phyloP scores from a whole-genome alignment of 768 basidiomycete genomes.

The Podaxis sp. region DNA sequence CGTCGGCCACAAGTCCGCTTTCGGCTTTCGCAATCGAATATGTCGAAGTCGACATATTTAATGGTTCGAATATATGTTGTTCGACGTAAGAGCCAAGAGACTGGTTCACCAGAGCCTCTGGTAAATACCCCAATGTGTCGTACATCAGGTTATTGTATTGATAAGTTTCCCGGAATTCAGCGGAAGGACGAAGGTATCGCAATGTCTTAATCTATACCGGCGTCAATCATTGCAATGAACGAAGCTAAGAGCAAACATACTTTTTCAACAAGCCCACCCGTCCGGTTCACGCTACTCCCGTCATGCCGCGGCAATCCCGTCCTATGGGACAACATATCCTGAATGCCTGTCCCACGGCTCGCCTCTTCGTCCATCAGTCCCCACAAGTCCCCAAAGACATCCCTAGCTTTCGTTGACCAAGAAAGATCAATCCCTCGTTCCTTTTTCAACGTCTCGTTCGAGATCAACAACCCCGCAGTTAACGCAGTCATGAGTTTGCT shows the following conservation, averaged over 20 bases:
- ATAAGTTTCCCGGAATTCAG: slow-evolving; percentile 38
- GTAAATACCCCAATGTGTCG: slow-evolving; percentile 39
- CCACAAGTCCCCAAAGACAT: slow-evolving; percentile 35
- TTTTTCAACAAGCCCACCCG: slow-evolving; percentile 35
- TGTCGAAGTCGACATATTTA: slow-evolving; percentile 40
- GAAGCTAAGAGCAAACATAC: slow-evolving; percentile 17
- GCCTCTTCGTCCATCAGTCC: slow-evolving; percentile 35
- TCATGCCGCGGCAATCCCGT: slow-evolving; percentile 46
- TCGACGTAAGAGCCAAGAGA: slow-evolving; percentile 38
- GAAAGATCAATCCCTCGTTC: slow-evolving; percentile 26
- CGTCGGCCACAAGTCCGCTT: slow-evolving; percentile 27
- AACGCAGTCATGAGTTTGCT: slow-evolving; percentile 40
- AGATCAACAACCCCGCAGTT: slow-evolving; percentile 37
- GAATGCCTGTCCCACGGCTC: slow-evolving; percentile 31
- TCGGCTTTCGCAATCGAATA: slow-evolving; percentile 40
- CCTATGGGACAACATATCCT: slow-evolving; percentile 42
- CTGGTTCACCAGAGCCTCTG: slow-evolving; percentile 36
- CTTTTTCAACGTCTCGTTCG: slow-evolving; percentile 32
- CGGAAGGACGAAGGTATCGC: slow-evolving; percentile 39
- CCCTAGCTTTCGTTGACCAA: slow-evolving; percentile 37
- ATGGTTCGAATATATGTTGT: slow-evolving; percentile 36
- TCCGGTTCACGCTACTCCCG: slow-evolving; percentile 25
- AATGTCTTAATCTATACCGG: slow-evolving; percentile 32
- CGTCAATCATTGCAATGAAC: neutral
- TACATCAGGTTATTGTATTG: slow-evolving; percentile 51